Conservation (phyloP, 306 rosid genomes). For the Fragaria ananassa region DNA sequence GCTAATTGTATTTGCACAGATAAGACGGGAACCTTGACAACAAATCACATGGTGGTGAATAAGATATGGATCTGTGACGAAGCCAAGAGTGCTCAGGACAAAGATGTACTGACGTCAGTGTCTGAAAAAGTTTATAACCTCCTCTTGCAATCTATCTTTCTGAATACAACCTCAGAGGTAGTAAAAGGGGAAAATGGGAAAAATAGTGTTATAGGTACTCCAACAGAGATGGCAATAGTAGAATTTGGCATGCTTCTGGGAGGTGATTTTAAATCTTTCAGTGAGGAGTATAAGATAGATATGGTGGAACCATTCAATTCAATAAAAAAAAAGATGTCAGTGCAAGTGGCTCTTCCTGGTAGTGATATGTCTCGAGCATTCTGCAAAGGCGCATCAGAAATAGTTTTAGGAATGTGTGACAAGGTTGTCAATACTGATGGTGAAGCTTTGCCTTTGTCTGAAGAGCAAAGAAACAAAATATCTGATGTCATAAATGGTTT, state of each 20-base stretch:
- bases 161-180: conserved; percentile 67
- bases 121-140: conserved; percentile 40
- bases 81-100: conserved; percentile 21
- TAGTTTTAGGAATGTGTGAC: conserved; percentile 56
- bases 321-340: conserved; percentile 63
- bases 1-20: conserved; percentile 83
- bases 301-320: conserved; percentile 86
- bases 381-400: conserved; percentile 91
- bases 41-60: conserved; percentile 84
- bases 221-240: conserved; percentile 71
- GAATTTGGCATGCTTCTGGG: conserved; percentile 69
- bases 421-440: conserved; percentile 56
- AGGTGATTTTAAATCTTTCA: conserved; percentile 43
- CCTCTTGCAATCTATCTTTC: conserved; percentile 74
- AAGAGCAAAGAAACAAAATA: conserved; percentile 43
- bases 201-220: conserved; percentile 59
- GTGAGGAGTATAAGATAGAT: conserved; percentile 45
- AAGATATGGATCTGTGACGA: conserved; percentile 66
- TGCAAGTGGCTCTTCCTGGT: conserved; percentile 58
- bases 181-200: conserved; percentile 57
- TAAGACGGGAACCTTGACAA: conserved; percentile 86
- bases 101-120: conserved; percentile 34
- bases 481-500: conserved; percentile 52
- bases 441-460: conserved; percentile 46
- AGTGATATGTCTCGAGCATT: conserved; percentile 47